These are phyloP conservation scores for Tetrapisispora pingtungensis DNA, from an alignment of 805 yeast species.

Conservation along the genomic window DNA sequence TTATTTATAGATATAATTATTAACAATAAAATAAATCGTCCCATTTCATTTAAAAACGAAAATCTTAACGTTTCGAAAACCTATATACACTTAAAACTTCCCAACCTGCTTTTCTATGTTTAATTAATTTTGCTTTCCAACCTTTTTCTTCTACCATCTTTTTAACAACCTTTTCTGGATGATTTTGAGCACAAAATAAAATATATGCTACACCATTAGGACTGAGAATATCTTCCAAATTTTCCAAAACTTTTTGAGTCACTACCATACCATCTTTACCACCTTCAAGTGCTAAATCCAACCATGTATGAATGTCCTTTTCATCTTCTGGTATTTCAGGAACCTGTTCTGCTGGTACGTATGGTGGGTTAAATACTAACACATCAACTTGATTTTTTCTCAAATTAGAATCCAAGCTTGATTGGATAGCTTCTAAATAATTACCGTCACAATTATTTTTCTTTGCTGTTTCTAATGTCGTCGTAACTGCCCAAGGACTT, in stretches of 20 bases:
- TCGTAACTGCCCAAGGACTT: conserved; percentile 63
- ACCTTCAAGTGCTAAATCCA: conserved; percentile 83
- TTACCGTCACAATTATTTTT: conserved; percentile 22
- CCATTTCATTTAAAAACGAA: neutral
- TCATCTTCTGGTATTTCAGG: conserved; percentile 45
- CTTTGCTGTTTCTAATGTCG: conserved; percentile 39
- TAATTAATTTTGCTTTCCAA: conserved; percentile 49
- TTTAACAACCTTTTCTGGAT: conserved; percentile 52
- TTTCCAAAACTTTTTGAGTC: conserved; percentile 53
- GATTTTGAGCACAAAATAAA: conserved; percentile 83
- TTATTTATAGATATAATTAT: conserved; percentile 1
- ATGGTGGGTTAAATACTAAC: conserved; percentile 88
- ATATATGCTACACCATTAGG: conserved; percentile 70
- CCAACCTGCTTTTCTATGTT: conserved; percentile 86
- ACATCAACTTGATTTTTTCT: conserved; percentile 47
- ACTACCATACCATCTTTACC: conserved; percentile 87
- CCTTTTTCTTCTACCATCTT: conserved; percentile 31
- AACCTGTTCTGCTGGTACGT: conserved; percentile 77
- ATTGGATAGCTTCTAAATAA: conserved; percentile 42
- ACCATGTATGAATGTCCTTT: conserved; percentile 53
- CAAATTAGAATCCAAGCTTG: conserved; percentile 46
- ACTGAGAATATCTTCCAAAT: conserved; percentile 44
- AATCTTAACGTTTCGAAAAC: conserved; percentile 30
- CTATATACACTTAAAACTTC: conserved; percentile 74
- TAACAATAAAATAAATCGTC: too few relatives aligned